Evolutionary conservation across 306 rosid genomes (phyloP).

Genomic region (Sicyos edulis): DNA sequence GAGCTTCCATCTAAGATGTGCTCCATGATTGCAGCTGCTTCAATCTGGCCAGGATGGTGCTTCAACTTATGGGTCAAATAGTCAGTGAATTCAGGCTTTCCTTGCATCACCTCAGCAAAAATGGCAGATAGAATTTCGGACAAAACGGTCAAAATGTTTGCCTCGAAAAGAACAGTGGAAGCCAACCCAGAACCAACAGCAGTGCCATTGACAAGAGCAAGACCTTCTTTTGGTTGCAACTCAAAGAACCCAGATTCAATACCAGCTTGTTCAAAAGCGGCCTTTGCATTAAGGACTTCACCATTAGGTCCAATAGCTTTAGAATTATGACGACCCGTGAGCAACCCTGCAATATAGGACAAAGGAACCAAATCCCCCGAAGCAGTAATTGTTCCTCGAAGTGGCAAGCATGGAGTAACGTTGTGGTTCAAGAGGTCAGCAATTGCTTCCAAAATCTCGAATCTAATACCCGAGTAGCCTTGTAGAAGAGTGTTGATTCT

Average conservation of each 20-base stretch:
- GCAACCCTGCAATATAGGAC: slow-evolving; percentile 70
- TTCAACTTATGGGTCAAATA: background rate
- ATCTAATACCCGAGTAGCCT: slow-evolving; percentile 82
- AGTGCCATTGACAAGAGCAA: slow-evolving; percentile 63
- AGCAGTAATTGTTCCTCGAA: slow-evolving; percentile 70
- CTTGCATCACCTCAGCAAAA: slow-evolving; percentile 49
- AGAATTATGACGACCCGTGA: slow-evolving; percentile 69
- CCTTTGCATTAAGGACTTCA: slow-evolving; percentile 27
- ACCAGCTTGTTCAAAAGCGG: slow-evolving; percentile 50
- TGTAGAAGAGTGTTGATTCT: background rate
- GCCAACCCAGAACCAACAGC: slow-evolving; percentile 91
- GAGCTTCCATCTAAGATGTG: background rate
- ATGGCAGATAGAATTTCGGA: slow-evolving; percentile 28
- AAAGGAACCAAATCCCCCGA: slow-evolving; percentile 86
- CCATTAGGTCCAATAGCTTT: slow-evolving; percentile 54
- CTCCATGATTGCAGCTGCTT: background rate
- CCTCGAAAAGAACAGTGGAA: slow-evolving; percentile 28
- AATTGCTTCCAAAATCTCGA: slow-evolving; percentile 51
- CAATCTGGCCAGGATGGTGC: background rate
- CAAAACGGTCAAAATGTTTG: background rate
- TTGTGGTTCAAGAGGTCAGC: background rate
- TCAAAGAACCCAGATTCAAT: slow-evolving; percentile 59
- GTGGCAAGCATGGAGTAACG: slow-evolving; percentile 58
- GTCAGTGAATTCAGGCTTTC: no score
- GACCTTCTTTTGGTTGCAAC: slow-evolving; percentile 33